Percentiles rank a stretch among this genome's conserved stretches.
Evolutionary conservation across 768 basidiomycete genomes (phyloP).

Genomic region (Tubosaeta sp.): DNA sequence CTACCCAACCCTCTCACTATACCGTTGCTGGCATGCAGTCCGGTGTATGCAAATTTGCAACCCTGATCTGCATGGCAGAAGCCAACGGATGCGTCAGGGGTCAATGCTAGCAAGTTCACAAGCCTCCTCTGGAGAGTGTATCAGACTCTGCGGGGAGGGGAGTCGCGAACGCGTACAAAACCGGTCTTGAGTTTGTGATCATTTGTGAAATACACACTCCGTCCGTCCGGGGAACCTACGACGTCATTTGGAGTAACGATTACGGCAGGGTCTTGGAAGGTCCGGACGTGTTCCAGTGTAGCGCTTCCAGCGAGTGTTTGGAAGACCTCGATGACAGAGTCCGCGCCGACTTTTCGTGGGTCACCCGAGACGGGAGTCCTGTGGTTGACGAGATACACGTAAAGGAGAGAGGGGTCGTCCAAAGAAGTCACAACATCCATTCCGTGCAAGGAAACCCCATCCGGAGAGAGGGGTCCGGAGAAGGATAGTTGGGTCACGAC

Average conservation of each 20-base stretch:
- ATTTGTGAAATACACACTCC: constrained; percentile 68
- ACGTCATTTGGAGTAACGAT: constrained; percentile 70
- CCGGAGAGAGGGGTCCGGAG: constrained; percentile 32
- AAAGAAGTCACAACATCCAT: constrained; percentile 63
- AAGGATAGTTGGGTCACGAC: constrained; percentile 44
- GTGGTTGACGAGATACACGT: constrained; percentile 71
- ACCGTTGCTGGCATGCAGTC: constrained; percentile 57
- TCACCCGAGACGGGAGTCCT: constrained; percentile 44
- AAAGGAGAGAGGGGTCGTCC: constrained; percentile 45
- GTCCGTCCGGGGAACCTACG: constrained; percentile 59
- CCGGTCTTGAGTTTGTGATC: constrained; percentile 55
- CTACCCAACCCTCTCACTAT: constrained; percentile 42
- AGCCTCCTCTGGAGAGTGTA: constrained; percentile 16
- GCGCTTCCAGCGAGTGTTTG: constrained; percentile 43
- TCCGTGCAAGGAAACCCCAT: constrained; percentile 55
- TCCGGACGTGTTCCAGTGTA: constrained; percentile 49
- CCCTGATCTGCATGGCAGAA: constrained; percentile 59
- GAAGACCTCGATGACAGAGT: constrained; percentile 71
- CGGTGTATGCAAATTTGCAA: constrained; percentile 54
- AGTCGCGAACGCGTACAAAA: constrained; percentile 36
- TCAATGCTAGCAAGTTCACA: constrained; percentile 29
- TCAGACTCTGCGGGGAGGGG: not conserved
- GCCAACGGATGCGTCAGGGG: constrained; percentile 47
- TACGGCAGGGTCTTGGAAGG: constrained; percentile 46
- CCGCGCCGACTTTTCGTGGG: constrained; percentile 51